Evolutionary conservation across 176 grass and related monocot species (phyloP).

Genomic region (Ampelocalamus luodianensis): DNA sequence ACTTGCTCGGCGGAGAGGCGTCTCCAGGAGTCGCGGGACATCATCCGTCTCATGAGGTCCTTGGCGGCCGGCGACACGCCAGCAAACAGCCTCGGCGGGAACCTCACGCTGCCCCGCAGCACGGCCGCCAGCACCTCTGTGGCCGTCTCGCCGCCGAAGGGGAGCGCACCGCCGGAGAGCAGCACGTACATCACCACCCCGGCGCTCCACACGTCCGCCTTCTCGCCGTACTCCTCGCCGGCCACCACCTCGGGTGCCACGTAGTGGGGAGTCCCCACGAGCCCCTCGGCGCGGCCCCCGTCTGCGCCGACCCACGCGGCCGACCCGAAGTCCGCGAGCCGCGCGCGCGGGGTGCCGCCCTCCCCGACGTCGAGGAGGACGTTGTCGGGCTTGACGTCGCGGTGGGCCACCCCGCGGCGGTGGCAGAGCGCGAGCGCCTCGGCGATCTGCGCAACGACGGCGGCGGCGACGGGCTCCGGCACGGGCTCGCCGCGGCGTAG

Average conservation of each 20-base stretch:
- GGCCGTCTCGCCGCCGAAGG: constrained; percentile 70
- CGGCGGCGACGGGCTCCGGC: constrained; percentile 63
- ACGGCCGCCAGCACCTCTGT: constrained; percentile 70
- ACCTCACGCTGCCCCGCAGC: constrained; percentile 57
- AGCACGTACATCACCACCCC: constrained; percentile 88
- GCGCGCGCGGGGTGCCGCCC: constrained; percentile 30
- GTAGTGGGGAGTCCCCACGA: constrained; percentile 82
- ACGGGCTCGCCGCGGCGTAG: constrained; percentile 59
- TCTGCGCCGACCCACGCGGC: constrained; percentile 57
- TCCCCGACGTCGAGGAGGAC: constrained; percentile 56
- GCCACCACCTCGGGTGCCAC: constrained; percentile 81
- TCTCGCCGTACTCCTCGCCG: constrained; percentile 73
- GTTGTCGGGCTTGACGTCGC: constrained; percentile 88
- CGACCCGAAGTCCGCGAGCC: constrained; percentile 84
- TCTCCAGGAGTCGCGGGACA: constrained; percentile 63
- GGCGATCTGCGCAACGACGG: constrained; percentile 51
- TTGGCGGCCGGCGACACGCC: constrained; percentile 69
- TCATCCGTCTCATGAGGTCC: constrained; percentile 86
- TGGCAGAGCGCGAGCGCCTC: constrained; percentile 72
- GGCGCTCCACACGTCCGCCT: constrained; percentile 86
- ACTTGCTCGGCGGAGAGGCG: constrained; percentile 85
- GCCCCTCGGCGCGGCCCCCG: constrained; percentile 59
- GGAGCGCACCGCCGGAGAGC: constrained; percentile 74
- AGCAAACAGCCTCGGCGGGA: constrained; percentile 61
- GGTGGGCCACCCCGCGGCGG: constrained; percentile 69